Base-by-base conservation (phyloP, 352 stramenopile species). In the Phytopythium chamaehyphon region DNA sequence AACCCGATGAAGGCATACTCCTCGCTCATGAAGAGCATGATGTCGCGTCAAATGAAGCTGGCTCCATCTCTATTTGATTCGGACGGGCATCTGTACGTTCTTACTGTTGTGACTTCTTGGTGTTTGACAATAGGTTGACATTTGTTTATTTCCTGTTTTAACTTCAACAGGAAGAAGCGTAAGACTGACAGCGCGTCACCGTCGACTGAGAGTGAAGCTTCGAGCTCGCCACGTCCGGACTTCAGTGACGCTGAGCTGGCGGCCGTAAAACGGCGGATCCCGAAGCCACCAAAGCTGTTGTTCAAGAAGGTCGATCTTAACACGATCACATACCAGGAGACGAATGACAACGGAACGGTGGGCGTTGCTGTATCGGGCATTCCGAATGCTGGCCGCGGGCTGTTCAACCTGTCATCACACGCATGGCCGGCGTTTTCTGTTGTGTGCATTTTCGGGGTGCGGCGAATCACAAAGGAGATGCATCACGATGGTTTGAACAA, bases 401-500 rank as follows among this genome's bases (percentile, higher is more conserved):
- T 94, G 21, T 94, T 94, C 60, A 94, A 94, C 49, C 64, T 94
- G 21, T 91, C 79, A 4, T 44, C 68, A 16, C 84, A 94, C 46
- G 2, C 77, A 36, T 94, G 84, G 84, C 84, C 84, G 21, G 84
- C 84, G 6, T 94, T 94, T 57, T 94, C 84, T 2, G 81, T 94
- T 46, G 84, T 94, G 40, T 94, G 84, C 61, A 94, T 94, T 47
- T 94, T 94, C 58, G 84, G 84, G 38, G 79, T 90, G 19, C 79
- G 84, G 9, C 81, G 84, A 40, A 92, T 94, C 62, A 90, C 77
- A 12, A 86, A 92, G 55, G 84, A 92, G 59, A 82, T 88, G 69
- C 84, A 94, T 36, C 82, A 94, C 51, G 84, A 94, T 37, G 84
- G 84, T 1, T 68, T 94, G 49, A 94, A 91, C 73, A 94, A 94